Conservation (phyloP, 192 early-diverging fungal species). For the Diversispora epigaea region DNA sequence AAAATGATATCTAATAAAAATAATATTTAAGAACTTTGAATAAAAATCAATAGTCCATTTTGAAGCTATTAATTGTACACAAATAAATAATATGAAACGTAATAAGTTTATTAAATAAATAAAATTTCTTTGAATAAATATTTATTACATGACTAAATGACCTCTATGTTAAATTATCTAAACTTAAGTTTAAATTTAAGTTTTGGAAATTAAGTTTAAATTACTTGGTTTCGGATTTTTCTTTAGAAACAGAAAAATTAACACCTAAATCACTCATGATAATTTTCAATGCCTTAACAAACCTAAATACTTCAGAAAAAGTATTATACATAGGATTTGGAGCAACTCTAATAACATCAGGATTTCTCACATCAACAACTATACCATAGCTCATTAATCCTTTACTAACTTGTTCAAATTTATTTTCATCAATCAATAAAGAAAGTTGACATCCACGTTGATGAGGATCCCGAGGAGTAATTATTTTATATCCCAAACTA, state of each 20-base stretch:
- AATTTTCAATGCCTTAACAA: constrained; percentile 60
- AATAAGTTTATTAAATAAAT: too few relatives aligned
- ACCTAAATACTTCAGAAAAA: constrained; percentile 75
- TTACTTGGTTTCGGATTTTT: too few relatives aligned
- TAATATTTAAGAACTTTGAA: too few relatives aligned
- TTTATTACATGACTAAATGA: too few relatives aligned
- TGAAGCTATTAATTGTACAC: too few relatives aligned
- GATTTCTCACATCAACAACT: constrained; percentile 86
- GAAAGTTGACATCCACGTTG: constrained; percentile 89
- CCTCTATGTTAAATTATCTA: too few relatives aligned
- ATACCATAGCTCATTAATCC: constrained; percentile 63
- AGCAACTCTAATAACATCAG: constrained; percentile 86
- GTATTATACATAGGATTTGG: constrained; percentile 91
- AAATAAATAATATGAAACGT: too few relatives aligned
- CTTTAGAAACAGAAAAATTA: not conserved
- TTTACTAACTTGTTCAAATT: constrained; percentile 63
- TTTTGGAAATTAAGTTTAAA: too few relatives aligned
- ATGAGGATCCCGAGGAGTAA: constrained; percentile 75
- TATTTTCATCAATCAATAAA: constrained; percentile 56
- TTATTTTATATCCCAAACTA: constrained; percentile 52
- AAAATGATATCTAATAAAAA: too few relatives aligned
- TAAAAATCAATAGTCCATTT: too few relatives aligned
- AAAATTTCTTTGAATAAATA: too few relatives aligned
- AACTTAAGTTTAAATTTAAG: too few relatives aligned
- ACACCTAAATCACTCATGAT: constrained; percentile 36